These are phyloP conservation scores for Yamadazyma siamensis DNA, from an alignment of 1,139 yeast genomes.

Conservation along the genomic window DNA sequence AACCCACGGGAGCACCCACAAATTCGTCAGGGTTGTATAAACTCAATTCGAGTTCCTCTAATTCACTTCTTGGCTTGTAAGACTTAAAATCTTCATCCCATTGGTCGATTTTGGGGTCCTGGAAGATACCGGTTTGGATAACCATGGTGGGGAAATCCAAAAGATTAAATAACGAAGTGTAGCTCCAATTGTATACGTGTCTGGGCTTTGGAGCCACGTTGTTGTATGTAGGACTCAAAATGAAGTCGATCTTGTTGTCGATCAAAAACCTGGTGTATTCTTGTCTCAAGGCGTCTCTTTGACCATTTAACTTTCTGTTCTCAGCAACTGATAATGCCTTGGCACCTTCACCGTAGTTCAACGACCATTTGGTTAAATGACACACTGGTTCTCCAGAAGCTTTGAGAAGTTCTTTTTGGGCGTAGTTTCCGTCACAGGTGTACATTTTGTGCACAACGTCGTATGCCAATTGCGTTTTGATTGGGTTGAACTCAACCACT, in stretches of 20 bases:
- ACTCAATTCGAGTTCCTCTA: conserved; percentile 43
- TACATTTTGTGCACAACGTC: conserved; percentile 51
- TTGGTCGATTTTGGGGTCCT: conserved; percentile 45
- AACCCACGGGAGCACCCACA: conserved; percentile 41
- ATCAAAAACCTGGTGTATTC: conserved; percentile 51
- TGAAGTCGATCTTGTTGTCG: conserved; percentile 59
- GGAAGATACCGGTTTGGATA: conserved; percentile 60
- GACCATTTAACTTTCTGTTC: conserved; percentile 44
- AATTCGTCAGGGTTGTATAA: conserved; percentile 31
- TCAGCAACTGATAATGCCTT: conserved; percentile 38
- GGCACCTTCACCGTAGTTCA: conserved; percentile 58
- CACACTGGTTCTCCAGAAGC: conserved; percentile 65
- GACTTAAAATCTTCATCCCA: conserved; percentile 33
- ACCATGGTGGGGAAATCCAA: conserved; percentile 61
- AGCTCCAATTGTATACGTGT: conserved; percentile 71
- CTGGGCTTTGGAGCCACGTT: conserved; percentile 72
- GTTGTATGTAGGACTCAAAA: conserved; percentile 65
- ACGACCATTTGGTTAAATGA: conserved; percentile 57
- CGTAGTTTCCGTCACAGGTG: conserved; percentile 58
- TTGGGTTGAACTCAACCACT: conserved; percentile 47
- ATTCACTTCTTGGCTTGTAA: conserved; percentile 34
- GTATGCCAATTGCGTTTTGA: conserved; percentile 46
- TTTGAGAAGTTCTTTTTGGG: conserved; percentile 48
- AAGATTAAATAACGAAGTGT: conserved; percentile 65
- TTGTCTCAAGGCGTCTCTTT: conserved; percentile 54